phyloP scores from a whole-genome alignment of 75 land plant species.

The Isoetes taiwanensis region DNA sequence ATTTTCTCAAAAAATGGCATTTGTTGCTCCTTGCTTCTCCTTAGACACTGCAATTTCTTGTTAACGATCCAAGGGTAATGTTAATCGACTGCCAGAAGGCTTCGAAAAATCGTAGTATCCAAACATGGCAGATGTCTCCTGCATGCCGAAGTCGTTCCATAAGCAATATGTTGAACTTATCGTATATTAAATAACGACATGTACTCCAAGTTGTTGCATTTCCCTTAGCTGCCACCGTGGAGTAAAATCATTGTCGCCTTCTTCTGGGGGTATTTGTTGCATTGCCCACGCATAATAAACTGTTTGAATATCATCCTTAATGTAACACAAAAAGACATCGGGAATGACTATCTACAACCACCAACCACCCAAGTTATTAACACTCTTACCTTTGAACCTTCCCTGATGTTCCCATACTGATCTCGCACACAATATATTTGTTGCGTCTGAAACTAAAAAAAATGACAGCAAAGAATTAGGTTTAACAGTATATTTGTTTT shows the following conservation, averaged over 20 bases:
- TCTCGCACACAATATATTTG: conserved; percentile 81
- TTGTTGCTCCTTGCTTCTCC: too few species aligned
- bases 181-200: conserved; percentile 64
- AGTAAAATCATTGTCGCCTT: conserved; percentile 41
- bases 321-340: conserved; percentile 2
- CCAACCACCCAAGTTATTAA: background rate
- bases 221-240: conserved; percentile 73
- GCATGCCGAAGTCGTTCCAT: too few species aligned
- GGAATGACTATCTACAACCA: background rate
- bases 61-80: too few species aligned
- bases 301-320: conserved; percentile 83
- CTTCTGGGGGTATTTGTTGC: conserved; percentile 64
- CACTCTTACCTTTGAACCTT: conserved; percentile 71
- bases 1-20: too few species aligned
- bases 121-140: too few species aligned
- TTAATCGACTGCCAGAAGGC: too few species aligned
- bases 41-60: too few species aligned
- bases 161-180: too few species aligned
- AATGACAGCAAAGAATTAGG: too few species aligned
- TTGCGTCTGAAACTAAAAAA: conserved; percentile 98
- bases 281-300: conserved; percentile 92
- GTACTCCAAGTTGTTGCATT: conserved; percentile 78
- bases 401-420: conserved; percentile 45
- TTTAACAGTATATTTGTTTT: too few species aligned
- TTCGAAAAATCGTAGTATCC: too few species aligned